Base-by-base conservation (phyloP, 257 asterid genomes). In the Nicotiana knightiana region DNA sequence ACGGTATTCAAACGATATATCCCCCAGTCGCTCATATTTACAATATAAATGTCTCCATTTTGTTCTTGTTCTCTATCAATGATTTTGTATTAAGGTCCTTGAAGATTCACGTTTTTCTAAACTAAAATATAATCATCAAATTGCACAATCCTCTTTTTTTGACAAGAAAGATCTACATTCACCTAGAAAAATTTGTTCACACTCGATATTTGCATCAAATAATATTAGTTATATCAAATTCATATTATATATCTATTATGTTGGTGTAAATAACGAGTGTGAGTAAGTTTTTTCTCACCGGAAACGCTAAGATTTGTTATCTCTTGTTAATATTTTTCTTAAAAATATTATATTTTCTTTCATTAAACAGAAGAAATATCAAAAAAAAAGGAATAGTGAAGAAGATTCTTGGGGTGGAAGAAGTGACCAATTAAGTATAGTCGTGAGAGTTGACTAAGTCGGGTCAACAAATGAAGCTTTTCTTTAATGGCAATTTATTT, bases 391-490 rank as follows among this genome's bases (percentile, higher is more conserved):
- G 5, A 24, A 63, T 64, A 1, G 15, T 64, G 26, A 51, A 51
- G 79, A 51, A 15, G 43, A 26, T 75, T 75, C 46, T 75, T 51
- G 2, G 26, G 79, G 9, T 4, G 46, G 28, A 15, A 48, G 13
- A 73, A 73, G 26, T 24, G 39, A 13, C 62, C 62, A 73, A 21
- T 21, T 21, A 21, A 51, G 79, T 75, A 61, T 51, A 15, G 63
- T 48, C 16, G 58, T 75, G 1, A 51, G 46, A 51, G 46, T 83
- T 77, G 85, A 83, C 82, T 4, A 65, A 66, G 79, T 83, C 71
- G 8, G 18, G 67, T 53, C 15, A 55, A 82, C 53, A 53, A 24
- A 37, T 53, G 37, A 24, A 21, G 48, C 61, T 64, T 21, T 62
- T 6, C 6, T n/a, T 24, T 15, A 37, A 4, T 21, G 5, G 53